These are phyloP conservation scores for Nicotiana noctiflora DNA, from an alignment of 257 asterid genomes.

Conservation along the genomic window DNA sequence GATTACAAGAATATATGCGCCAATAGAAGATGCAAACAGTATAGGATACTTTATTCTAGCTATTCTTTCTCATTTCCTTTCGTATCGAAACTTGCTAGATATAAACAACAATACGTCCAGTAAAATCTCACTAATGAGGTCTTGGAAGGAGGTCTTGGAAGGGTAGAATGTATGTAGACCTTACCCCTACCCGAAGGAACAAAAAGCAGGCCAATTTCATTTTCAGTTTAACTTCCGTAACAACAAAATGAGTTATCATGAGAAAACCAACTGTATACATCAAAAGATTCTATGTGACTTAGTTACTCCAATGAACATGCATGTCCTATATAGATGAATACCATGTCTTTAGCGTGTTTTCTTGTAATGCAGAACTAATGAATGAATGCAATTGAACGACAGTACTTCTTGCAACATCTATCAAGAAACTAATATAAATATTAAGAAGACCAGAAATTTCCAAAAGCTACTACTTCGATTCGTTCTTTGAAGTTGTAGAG, in stretches of 20 bases:
- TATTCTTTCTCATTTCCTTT: no score
- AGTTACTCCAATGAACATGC: conserved; percentile 8
- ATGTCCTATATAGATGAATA: background rate
- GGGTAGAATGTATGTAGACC: no score
- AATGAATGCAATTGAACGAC: conserved; percentile 28
- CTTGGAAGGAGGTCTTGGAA: no score
- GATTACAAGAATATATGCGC: no score
- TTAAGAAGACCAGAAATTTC: background rate
- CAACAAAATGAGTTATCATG: background rate
- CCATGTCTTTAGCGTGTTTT: background rate
- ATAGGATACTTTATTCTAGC: no score
- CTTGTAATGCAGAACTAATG: conserved; percentile 16
- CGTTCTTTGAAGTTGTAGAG: conserved; percentile 26
- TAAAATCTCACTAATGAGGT: no score
- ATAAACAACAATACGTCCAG: background rate
- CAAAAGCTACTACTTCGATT: conserved; percentile 20
- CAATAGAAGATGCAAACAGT: no score
- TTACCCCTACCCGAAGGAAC: background rate
- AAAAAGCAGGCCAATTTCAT: background rate
- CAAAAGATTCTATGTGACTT: background rate
- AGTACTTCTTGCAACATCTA: background rate
- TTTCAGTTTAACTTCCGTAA: background rate
- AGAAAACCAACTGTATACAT: conserved; percentile 4
- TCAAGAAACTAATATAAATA: background rate
- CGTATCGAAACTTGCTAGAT: no score